Conservation (phyloP, 169 alveolate genomes). For the Perkinsus chesapeaki region DNA sequence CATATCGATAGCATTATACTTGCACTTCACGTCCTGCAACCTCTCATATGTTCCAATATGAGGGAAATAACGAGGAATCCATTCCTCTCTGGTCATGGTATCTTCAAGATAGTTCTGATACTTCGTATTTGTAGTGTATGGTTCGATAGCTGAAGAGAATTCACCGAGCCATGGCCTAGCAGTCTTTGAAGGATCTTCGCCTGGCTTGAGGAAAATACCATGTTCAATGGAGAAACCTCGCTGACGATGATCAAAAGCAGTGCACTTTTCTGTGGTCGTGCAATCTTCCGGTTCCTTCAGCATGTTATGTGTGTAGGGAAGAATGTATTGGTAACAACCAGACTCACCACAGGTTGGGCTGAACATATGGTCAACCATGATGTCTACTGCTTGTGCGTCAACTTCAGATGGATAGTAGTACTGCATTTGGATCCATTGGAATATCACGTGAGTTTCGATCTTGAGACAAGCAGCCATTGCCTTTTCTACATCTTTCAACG, state of each 20-base stretch:
- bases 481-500: not conserved
- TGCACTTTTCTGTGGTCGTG: not conserved
- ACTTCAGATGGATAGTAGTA: not conserved
- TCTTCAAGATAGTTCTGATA: not conserved
- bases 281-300: not conserved
- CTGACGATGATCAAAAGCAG: not conserved
- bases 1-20: not conserved
- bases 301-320: not conserved
- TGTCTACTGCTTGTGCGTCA: not conserved
- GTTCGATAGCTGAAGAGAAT: not conserved
- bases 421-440: not conserved
- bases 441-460: not conserved
- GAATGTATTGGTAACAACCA: not conserved
- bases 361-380: not conserved
- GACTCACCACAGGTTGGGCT: not conserved
- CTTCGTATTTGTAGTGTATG: not conserved
- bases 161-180: not conserved
- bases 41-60: not conserved
- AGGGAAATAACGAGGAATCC: conserved; percentile 1
- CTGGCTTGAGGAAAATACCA: not conserved
- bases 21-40: not conserved
- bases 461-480: not conserved
- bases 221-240: not conserved
- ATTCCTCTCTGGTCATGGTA: not conserved
- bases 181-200: not conserved